Evolutionary conservation across 2,329 filamentous ascomycete genomes (phyloP).

Genomic region (Aspergillus sp.): DNA sequence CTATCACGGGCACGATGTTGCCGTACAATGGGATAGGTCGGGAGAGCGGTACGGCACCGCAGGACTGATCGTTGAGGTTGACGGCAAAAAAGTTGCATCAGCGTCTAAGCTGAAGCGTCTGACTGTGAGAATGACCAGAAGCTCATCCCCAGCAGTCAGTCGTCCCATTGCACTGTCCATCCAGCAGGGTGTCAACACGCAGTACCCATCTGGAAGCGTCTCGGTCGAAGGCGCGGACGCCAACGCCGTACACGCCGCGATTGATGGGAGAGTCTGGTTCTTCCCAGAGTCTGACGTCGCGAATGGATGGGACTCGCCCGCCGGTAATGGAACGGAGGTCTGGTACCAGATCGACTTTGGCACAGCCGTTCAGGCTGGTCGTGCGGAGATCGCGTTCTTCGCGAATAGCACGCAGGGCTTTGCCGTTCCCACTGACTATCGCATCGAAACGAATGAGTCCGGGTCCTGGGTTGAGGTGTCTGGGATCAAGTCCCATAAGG

Average conservation of each 20-base stretch:
- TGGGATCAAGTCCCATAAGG: conserved; percentile 4
- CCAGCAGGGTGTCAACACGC: conserved; percentile 8
- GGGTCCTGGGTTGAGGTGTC: conserved; percentile 14
- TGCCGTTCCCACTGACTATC: conserved; percentile 13
- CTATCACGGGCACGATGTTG: conserved; percentile 44
- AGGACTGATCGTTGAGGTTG: conserved; percentile 15
- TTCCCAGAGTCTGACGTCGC: conserved; percentile 15
- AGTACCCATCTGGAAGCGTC: conserved; percentile 14
- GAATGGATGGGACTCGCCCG: conserved; percentile 21
- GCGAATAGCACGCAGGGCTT: conserved; percentile 11
- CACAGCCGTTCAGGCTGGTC: background rate
- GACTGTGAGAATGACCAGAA: conserved; percentile 5
- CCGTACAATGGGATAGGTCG: conserved; percentile 41
- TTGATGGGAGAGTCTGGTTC: conserved; percentile 21
- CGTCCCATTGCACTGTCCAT: conserved; percentile 16
- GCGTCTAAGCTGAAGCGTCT: conserved; percentile 9
- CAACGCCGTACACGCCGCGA: conserved; percentile 13
- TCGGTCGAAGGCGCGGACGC: conserved; percentile 12
- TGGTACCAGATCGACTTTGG: conserved; percentile 20
- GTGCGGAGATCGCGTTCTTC: conserved; percentile 20
- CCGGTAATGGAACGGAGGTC: conserved; percentile 17
- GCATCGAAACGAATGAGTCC: conserved; percentile 7
- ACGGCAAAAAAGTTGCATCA: conserved; percentile 12
- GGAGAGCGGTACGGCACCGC: conserved; percentile 12
- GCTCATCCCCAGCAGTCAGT: conserved; percentile 5